Evolutionary conservation across 2,329 filamentous ascomycete genomes (phyloP), one percentile per base, ranked within the genome.

Genomic region (Tolypocladium tropicale): DNA sequence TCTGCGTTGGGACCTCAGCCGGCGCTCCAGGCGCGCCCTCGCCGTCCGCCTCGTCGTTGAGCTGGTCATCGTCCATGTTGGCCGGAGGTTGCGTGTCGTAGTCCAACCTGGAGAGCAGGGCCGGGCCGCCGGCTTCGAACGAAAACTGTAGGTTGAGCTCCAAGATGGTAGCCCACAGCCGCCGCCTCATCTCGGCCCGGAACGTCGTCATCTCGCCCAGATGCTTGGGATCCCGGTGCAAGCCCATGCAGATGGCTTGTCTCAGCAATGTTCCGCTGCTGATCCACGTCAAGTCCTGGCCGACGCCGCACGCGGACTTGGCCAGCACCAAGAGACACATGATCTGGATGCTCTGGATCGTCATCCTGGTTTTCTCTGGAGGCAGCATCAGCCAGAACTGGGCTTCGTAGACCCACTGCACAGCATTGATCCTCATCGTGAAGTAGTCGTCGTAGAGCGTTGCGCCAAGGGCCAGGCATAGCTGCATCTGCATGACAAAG

Each of bases 81-180:
- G 72, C 68, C 0, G 81, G 80, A 1, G 73, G 68, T 11, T 68
- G 69, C 0, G 78, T 77, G 57, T 84, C 80, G 55, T 75, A 82
- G 54, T 81, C 76, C 10, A 72, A 63, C 0, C 64, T 53, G 0
- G 74, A 70, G 9, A 82, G 67, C 9, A 81, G 66, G 2, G 79
- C 77, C 2, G 75, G 74, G 1, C 77, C 76, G 0, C 80, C 80
- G 0, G 77, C 73, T 56, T 79, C 76, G 28, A 81, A 67, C 23
- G 77, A 74, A 2, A 74, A 70, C 61, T 81, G 77, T 14, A 83
- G 55, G n/a, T 76, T 75, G 2, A 83, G 65, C 62, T 84, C 80
- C 6, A 83, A 56, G 12, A 82, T 74, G 0, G 79, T 80, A 7
- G 76, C 75, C 82, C 81, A 84, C 1, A 84, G 62, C 3, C 81